Conservation (phyloP, 441 rosid species). For the Hura crepitans region DNA sequence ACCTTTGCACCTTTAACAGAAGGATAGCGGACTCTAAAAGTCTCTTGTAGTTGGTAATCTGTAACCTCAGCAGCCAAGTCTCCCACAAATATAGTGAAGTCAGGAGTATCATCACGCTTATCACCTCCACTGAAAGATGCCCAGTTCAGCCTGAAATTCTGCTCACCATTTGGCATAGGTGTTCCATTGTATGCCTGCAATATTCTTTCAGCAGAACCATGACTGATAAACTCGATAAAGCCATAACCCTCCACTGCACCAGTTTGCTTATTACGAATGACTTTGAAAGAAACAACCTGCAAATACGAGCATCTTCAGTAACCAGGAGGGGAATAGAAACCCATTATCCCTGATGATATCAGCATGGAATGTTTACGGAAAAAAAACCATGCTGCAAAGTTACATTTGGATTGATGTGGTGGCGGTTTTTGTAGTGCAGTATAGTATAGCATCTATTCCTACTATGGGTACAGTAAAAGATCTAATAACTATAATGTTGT, state of each 20-base stretch:
- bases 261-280: constrained; percentile 68
- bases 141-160: constrained; percentile 70
- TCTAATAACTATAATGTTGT: too few relatives aligned
- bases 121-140: constrained; percentile 65
- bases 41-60: constrained; percentile 63
- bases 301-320: constrained; percentile 13
- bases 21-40: constrained; percentile 46
- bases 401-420: too few relatives aligned
- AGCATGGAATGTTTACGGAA: too few relatives aligned
- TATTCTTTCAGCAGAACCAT: constrained; percentile 52
- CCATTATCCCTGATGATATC: too few relatives aligned
- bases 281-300: constrained; percentile 53
- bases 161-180: constrained; percentile 61
- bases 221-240: constrained; percentile 50
- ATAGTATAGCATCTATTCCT: too few relatives aligned
- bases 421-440: too few relatives aligned
- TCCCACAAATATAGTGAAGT: constrained; percentile 67
- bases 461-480: too few relatives aligned
- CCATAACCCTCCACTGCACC: constrained; percentile 63
- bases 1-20: constrained; percentile 72
- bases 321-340: not conserved
- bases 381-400: too few relatives aligned
- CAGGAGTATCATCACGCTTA: constrained; percentile 64
- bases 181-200: constrained; percentile 60
- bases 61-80: constrained; percentile 81